phyloP scores from a whole-genome alignment of 176 grass and related monocot genomes.

The Tillandsia leiboldiana region DNA sequence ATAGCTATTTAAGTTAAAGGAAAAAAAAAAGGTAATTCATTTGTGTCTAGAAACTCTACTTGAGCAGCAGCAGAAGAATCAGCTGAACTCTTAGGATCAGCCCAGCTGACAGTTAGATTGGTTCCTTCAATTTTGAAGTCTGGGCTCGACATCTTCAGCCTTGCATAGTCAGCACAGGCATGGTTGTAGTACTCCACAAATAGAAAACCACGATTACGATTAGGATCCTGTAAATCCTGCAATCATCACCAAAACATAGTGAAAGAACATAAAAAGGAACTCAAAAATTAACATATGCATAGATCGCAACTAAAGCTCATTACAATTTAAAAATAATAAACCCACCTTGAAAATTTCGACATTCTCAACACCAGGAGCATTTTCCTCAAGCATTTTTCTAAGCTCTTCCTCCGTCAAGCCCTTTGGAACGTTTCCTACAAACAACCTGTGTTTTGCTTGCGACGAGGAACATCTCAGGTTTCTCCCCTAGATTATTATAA shows the following conservation, averaged over 20 bases:
- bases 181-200: conserved; percentile 96
- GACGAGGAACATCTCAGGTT: conserved; percentile 82
- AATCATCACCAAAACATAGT: conserved; percentile 6
- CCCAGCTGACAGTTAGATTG: conserved; percentile 85
- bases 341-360: conserved; percentile 94
- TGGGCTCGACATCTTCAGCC: conserved; percentile 53
- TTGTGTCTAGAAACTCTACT: conserved; percentile 16
- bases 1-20: not conserved
- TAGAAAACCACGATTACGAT: conserved; percentile 80
- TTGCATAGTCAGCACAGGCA: conserved; percentile 79
- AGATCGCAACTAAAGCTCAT: conserved; percentile 3
- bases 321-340: not conserved
- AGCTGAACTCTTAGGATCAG: conserved; percentile 65
- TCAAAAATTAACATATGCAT: no score
- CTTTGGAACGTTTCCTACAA: conserved; percentile 95
- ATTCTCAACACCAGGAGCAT: conserved; percentile 74
- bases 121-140: conserved; percentile 90
- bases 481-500: conserved; percentile 51
- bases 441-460: conserved; percentile 86
- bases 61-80: conserved; percentile 69
- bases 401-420: conserved; percentile 84
- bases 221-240: conserved; percentile 86
- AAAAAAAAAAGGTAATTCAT: no score
- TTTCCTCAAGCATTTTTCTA: conserved; percentile 62
- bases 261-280: conserved; percentile 2